phyloP scores from a whole-genome alignment of 106 monocot genomes.

The Dendrobium huoshanense region DNA sequence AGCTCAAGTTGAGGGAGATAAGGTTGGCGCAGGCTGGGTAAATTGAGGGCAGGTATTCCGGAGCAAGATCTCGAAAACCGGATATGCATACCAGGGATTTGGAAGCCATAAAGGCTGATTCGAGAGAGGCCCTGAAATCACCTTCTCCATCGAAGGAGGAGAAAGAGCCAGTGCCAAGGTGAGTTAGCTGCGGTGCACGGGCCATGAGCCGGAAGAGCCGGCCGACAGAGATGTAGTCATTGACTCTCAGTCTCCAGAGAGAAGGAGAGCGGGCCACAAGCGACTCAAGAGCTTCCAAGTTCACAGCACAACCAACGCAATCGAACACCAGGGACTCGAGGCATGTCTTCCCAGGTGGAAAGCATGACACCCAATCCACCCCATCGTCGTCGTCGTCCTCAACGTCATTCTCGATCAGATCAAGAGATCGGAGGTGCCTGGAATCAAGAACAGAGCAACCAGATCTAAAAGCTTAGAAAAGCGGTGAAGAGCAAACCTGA shows the following conservation, averaged over 20 bases:
- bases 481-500: neutral
- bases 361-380: constrained; percentile 67
- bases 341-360: constrained; percentile 45
- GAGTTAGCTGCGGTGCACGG: constrained; percentile 42
- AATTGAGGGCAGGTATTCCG: constrained; percentile 42
- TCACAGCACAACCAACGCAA: constrained; percentile 35
- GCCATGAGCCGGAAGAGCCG: constrained; percentile 34
- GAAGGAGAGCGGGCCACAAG: constrained; percentile 54
- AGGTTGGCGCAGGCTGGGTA: constrained; percentile 56
- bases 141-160: constrained; percentile 4
- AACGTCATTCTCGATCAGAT: constrained; percentile 68
- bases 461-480: neutral
- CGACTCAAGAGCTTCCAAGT: constrained; percentile 55
- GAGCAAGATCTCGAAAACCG: constrained; percentile 41
- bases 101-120: constrained; percentile 27
- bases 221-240: constrained; percentile 9
- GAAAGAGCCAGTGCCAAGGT: constrained; percentile 67
- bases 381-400: constrained; percentile 49
- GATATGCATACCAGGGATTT: constrained; percentile 49
- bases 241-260: constrained; percentile 44
- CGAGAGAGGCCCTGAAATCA: constrained; percentile 10
- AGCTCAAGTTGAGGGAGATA: constrained; percentile 63
- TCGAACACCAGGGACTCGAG: constrained; percentile 74
- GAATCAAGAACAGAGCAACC: neutral
- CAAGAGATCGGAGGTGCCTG: constrained; percentile 63